Conservation (phyloP, 225 moss, liverwort and hornwort species). For the Takakia lepidozioides region DNA sequence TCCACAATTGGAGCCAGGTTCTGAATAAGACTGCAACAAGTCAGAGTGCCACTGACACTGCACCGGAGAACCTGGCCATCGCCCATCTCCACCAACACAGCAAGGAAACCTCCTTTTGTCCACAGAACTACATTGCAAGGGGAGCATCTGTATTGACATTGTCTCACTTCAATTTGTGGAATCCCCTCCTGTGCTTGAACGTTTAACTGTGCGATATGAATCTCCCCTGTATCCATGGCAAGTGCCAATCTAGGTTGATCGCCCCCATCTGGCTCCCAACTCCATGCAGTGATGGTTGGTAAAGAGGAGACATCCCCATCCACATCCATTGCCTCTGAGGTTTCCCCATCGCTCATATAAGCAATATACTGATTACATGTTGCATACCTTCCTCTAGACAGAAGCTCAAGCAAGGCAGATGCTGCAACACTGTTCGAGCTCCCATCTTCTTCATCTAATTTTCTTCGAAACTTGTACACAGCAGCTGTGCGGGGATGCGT, state of each 20-base stretch:
- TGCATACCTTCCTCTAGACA: constrained; percentile 53
- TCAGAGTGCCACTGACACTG: constrained; percentile 49
- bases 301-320: constrained; percentile 25
- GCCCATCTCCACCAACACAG: constrained; percentile 87
- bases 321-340: constrained; percentile 23
- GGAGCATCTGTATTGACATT: constrained; percentile 64
- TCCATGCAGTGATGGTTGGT: constrained; percentile 71
- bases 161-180: constrained; percentile 57
- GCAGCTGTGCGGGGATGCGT: constrained; percentile 27
- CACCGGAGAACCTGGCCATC: constrained; percentile 84
- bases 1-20: constrained; percentile 85
- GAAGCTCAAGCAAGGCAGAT: constrained; percentile 82
- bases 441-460: constrained; percentile 69
- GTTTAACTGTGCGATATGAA: constrained; percentile 62
- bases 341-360: too few species aligned
- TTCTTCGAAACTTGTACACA: constrained; percentile 38
- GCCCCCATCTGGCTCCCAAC: constrained; percentile 79
- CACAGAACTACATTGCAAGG: constrained; percentile 81
- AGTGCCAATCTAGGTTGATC: constrained; percentile 65
- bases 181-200: constrained; percentile 34
- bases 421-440: constrained; percentile 86
- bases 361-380: too few species aligned
- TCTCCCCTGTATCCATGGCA: constrained; percentile 89
- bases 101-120: constrained; percentile 82
- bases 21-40: constrained; percentile 64